These are phyloP conservation scores for Akanthomyces muscarius DNA, from an alignment of 2,329 filamentous ascomycete species.

Conservation along the genomic window DNA sequence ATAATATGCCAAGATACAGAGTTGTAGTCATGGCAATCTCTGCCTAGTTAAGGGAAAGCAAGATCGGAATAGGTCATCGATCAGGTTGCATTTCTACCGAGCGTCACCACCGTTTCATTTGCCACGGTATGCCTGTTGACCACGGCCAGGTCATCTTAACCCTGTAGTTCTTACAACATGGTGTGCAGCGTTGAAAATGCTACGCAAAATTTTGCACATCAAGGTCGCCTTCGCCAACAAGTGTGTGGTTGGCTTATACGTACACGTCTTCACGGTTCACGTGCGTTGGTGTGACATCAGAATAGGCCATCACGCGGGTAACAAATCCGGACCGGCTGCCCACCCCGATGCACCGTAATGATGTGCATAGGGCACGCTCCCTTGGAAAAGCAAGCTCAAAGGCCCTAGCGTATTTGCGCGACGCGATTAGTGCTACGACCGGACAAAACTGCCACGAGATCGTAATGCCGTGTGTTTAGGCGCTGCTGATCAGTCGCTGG, in stretches of 20 bases:
- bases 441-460: not conserved
- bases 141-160: not conserved
- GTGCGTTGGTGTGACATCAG: not conserved
- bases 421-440: too few relatives aligned
- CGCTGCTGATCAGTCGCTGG: not conserved
- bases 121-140: not conserved
- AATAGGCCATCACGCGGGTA: constrained; percentile 7
- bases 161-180: not conserved
- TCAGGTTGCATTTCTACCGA: not conserved
- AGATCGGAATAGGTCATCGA: not conserved
- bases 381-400: too few relatives aligned
- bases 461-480: not conserved
- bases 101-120: not conserved
- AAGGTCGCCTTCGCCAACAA: not conserved
- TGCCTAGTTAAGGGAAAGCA: not conserved
- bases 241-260: not conserved
- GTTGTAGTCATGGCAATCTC: not conserved
- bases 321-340: not conserved
- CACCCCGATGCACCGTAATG: not conserved
- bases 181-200: too few relatives aligned
- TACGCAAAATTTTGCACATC: not conserved
- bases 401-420: too few relatives aligned
- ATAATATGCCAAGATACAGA: not conserved
- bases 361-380: not conserved
- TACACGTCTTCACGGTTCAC: not conserved